Conservation (phyloP, 2,329 filamentous ascomycete species). For the Talaromyces rugulosus region DNA sequence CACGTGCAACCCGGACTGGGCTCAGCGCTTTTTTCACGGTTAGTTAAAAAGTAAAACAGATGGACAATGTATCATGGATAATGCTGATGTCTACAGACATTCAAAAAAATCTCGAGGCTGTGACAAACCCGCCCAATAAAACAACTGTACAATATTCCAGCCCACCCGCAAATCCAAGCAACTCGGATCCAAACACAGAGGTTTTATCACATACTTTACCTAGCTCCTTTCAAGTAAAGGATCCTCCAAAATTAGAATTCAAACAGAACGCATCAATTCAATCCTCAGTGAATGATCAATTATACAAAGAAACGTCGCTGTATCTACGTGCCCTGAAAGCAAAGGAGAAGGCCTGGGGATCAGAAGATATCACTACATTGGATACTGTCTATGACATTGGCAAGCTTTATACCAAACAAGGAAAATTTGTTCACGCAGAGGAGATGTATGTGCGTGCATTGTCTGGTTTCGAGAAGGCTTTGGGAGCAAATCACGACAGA, state of each 20-base stretch:
- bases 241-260: background rate
- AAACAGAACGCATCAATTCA: background rate
- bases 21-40: background rate
- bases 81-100: background rate
- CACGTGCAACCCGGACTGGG: background rate
- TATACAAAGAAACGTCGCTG: background rate
- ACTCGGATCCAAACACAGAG: background rate
- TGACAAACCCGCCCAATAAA: background rate
- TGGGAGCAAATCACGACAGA: slow-evolving; percentile 18
- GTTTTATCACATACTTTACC: background rate
- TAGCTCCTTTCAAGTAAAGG: background rate
- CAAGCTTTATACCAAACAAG: slow-evolving; percentile 22
- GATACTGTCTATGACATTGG: slow-evolving; percentile 25
- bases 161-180: background rate
- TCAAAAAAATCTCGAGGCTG: background rate
- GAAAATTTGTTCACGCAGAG: background rate
- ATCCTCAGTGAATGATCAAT: background rate
- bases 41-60: background rate
- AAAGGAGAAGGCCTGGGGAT: slow-evolving; percentile 1
- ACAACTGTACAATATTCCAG: background rate
- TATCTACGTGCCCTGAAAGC: slow-evolving; percentile 2
- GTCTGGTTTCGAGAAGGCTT: slow-evolving; percentile 14
- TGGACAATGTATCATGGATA: background rate
- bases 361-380: slow-evolving; percentile 16
- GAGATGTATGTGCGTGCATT: slow-evolving; percentile 4